Conservation (phyloP, 495 filamentous ascomycete species). For the Neurospora cerealis region DNA sequence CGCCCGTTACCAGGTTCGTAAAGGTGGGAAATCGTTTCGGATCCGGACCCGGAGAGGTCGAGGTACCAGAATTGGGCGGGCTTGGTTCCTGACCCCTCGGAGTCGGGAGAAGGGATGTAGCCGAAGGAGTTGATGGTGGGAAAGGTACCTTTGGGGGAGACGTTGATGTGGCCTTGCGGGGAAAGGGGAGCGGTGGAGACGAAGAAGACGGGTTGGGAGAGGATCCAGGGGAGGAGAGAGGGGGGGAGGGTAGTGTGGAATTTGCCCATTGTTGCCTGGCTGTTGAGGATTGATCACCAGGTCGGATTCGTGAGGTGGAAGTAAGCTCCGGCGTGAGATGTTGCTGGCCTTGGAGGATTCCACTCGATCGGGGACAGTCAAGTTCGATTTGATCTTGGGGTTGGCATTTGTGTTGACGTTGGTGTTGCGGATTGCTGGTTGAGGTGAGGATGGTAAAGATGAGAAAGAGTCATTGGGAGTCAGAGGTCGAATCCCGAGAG, state of each 20-base stretch:
- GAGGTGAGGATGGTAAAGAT: background rate
- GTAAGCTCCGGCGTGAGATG: too few relatives aligned
- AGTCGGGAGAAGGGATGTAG: slow-evolving; percentile 25
- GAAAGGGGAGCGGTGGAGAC: slow-evolving; percentile 55
- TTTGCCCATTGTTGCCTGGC: slow-evolving; percentile 50
- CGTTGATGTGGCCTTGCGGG: slow-evolving; percentile 47
- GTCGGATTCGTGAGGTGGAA: background rate
- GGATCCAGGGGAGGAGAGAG: slow-evolving; percentile 46
- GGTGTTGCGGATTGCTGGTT: background rate
- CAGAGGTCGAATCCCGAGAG: background rate
- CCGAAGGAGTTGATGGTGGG: slow-evolving; percentile 39
- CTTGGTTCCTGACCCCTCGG: slow-evolving; percentile 23
- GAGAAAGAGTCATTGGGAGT: background rate
- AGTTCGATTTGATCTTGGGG: too few relatives aligned
- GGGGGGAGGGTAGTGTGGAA: slow-evolving; percentile 53
- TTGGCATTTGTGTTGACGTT: too few relatives aligned
- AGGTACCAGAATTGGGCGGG: slow-evolving; percentile 50
- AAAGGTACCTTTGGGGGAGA: slow-evolving; percentile 58
- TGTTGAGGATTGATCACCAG: too few relatives aligned
- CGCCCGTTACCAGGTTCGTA: slow-evolving; percentile 59
- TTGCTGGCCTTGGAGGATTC: too few relatives aligned
- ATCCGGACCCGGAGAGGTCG: slow-evolving; percentile 60
- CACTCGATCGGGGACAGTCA: too few relatives aligned
- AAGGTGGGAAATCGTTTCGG: slow-evolving; percentile 62
- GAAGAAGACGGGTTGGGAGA: slow-evolving; percentile 57